phyloP scores from a whole-genome alignment of 1,284 basidiomycete genomes.

The Pholiota adiposa region DNA sequence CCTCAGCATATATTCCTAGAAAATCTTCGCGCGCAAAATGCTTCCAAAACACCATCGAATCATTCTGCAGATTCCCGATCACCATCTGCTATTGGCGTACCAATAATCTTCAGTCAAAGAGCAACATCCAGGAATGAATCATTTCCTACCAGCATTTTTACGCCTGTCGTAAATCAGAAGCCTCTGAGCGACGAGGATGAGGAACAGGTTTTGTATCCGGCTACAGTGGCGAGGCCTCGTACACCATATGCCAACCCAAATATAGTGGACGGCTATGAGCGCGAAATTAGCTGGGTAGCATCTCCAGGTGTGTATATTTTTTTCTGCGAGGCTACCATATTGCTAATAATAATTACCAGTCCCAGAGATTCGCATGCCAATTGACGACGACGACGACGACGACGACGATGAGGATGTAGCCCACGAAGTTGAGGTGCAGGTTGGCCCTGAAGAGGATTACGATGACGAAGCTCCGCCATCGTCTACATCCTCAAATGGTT shows the following conservation, averaged over 20 bases:
- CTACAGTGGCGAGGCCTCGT: conserved; percentile 47
- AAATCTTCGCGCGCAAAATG: conserved; percentile 45
- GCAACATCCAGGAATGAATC: conserved; percentile 55
- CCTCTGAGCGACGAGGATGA: conserved; percentile 58
- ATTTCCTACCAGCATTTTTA: conserved; percentile 73
- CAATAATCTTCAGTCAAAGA: conserved; percentile 52
- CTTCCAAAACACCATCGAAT: conserved; percentile 54
- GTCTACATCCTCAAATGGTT: conserved; percentile 43
- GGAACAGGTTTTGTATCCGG: conserved; percentile 63
- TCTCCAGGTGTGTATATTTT: conserved; percentile 56
- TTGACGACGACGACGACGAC: conserved; percentile 64
- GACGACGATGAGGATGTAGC: conserved; percentile 53
- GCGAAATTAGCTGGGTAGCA: conserved; percentile 79
- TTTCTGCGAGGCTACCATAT: neutral
- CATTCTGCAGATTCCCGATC: conserved; percentile 47
- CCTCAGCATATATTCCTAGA: conserved; percentile 35
- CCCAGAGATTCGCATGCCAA: conserved; percentile 61
- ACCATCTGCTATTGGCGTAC: conserved; percentile 44
- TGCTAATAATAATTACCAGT: conserved; percentile 37
- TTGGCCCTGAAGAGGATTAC: conserved; percentile 50
- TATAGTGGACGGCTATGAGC: conserved; percentile 47
- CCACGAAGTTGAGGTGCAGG: conserved; percentile 53
- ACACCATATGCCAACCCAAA: conserved; percentile 40
- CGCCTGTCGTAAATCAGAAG: conserved; percentile 68
- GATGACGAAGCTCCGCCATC: conserved; percentile 48